Evolutionary conservation across 2,329 filamentous ascomycete species (phyloP), one percentile per base, ranked within the genome.

Genomic region (Aureobasidium subglaciale): DNA sequence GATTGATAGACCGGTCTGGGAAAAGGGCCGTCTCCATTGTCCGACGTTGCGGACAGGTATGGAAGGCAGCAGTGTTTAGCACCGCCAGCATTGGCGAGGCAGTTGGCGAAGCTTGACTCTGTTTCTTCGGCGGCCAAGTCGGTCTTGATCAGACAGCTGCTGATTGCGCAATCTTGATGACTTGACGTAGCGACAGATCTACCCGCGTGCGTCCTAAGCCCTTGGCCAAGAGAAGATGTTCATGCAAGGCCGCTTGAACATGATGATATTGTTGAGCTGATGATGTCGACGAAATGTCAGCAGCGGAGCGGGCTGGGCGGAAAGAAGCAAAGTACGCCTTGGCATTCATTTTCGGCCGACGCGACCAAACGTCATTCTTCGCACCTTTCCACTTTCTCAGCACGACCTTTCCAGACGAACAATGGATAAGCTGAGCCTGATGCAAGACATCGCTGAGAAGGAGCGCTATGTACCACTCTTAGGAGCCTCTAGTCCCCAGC

Each of bases 61-160:
- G 11, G 27, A 20, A 9, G 20, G 25, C 10, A 46, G 27, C n/a
- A 22, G 16, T 22, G 42, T 34, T 46, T n/a, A 46, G 29, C 42
- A 46, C 42, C 22, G 42, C 42, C 42, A 22, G 16, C 27, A 46
- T 46, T 34, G 29, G 27, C 42, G 13, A 46, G 24, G 42, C 42
- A n/a, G 34, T 46, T 34, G 29, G 27, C 42, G 13, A 46, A 34
- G 42, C 42, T 46, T 46, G 11, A 34, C 27, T n/a, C 16, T 22
- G 24, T 32, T 45, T 32, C 29, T 22, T 46, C 42, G 42, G 42
- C 42, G 27, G 42, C 42, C 42, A 46, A 46, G 42, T 46, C 42
- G 42, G 42, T n/a, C 42, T 46, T 46, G 42, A 22, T 34, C 3
- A 18, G 24, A 32, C 6, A 30, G 3, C 3, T 10, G 27, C 27